Base-by-base conservation (phyloP, 495 filamentous ascomycete genomes). In the Aspergillus wentii region DNA sequence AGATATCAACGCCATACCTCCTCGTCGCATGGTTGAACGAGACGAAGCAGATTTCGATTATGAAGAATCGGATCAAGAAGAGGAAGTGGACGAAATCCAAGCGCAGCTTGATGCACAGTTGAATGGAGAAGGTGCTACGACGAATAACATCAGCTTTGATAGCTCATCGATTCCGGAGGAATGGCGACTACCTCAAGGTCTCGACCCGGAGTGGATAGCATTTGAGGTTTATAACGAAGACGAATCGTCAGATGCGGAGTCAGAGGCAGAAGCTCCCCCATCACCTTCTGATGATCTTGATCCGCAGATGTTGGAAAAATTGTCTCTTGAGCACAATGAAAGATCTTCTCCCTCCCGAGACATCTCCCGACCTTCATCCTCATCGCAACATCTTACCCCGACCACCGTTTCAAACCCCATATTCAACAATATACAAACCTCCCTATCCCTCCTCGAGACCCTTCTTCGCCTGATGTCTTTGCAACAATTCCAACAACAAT, bases 181-280 rank as follows among this genome's bases (percentile, higher is more conserved):
- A 13, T 88, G 85, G 76, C 68, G 72, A 3, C 58, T 99, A 3
- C 90, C 92, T 9, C 71, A 70, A 18, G 80, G 90, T 40, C 66
- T 97, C 2, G 92, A 97, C 44, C 84, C 85, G 0, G 92, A 96
- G 66, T 97, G 94, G 94, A 74, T 99, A 39, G 94, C 94, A 1
- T 79, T 97, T 33, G 90, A 96, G 56, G 85, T 97, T 1, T 94
- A 78, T 54, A 75, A 71, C 20, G 84, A 86, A 65, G 65, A 72
- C 11, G 64, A 72, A n/a, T 54, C 61, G 19, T 76, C 74, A 3
- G 80, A 86, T 25, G 72, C 72, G 1, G 78, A 85, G 34, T 66
- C 75, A 4, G 74, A 83, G 20, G 54, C 67, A 21, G 70, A 76
- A 20, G 28, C 45, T 5, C 23, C 47, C 33, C 48, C 48, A 19